Base-by-base conservation (phyloP, 805 yeast species). In the Trichomonascus vanleenenianus region DNA sequence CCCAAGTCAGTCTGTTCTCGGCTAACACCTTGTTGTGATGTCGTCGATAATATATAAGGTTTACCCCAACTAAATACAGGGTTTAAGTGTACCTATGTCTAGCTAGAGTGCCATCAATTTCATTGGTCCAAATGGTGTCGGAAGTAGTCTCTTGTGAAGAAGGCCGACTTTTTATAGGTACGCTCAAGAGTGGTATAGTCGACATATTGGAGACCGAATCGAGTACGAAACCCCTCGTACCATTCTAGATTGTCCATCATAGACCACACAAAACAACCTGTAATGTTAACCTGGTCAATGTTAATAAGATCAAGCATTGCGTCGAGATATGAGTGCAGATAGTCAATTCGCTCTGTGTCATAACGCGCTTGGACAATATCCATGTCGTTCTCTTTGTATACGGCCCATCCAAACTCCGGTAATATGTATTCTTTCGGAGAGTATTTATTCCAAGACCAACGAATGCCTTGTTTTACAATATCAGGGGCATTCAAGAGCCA, bases 231-330 rank as follows among this genome's bases (percentile, higher is more conserved):
- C 12, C 56, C 56, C 15, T 42, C 59, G 25, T 59, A 60, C 54
- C 64, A 63, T 49, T 64, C 67, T 57, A 63, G 58, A 44, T 63
- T 59, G 44, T 64, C 68, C 18, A 60, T 56, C 45, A 59, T 56
- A 10, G 61, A 52, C 68, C 67, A 63, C 3, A 60, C 61, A 39
- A 61, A 52, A 12, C 61, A 59, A 9, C 66, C 65, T 15, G 53
- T 46, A 16, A 64, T 53, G 10, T 58, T 50, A 18, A 63, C 60
- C 2, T 48, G 49, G 42, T 61, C 66, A 25, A 50, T 43, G 22
- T 38, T 33, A 7, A 45, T 44, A 32, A 57, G 40, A 36, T 60
- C 53, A 30, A 64, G 47, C 18, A 58, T 53, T 5, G 56, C 57
- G 25, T 58, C 54, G 50, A 62, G 25, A 46, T 54, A 64, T 3